A percentile compares a stretch with the other conserved stretches of the same genome.
phyloP scores from a whole-genome alignment of 2,329 filamentous ascomycete species.

The Fonsecaea multimorphosa region DNA sequence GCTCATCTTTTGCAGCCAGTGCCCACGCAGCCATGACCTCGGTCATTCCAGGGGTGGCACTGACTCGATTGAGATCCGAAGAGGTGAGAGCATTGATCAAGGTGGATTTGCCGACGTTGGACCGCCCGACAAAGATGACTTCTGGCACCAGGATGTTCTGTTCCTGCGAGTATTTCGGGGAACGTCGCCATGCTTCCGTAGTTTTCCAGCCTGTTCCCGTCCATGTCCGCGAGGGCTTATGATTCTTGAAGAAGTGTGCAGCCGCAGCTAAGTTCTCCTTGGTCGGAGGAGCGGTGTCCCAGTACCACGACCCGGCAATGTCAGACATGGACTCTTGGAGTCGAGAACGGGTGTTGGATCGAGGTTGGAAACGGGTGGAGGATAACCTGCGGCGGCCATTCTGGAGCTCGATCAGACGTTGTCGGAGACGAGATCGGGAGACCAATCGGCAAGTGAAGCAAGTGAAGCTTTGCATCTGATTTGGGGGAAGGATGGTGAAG shows the following conservation, averaged over 20 bases:
- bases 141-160: constrained; percentile 56
- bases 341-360: too few relatives aligned
- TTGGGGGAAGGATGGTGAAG: neutral
- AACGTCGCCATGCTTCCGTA: constrained; percentile 10
- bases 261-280: constrained; percentile 50
- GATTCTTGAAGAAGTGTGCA: constrained; percentile 53
- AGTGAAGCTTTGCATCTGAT: constrained; percentile 26
- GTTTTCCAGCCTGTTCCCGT: constrained; percentile 64
- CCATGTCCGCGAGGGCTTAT: constrained; percentile 64
- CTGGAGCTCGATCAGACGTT: constrained; percentile 28
- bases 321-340: neutral
- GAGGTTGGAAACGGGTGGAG: constrained; percentile 1
- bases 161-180: constrained; percentile 51
- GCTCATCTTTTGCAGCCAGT: constrained; percentile 56
- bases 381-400: constrained; percentile 30
- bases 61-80: constrained; percentile 37
- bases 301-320: constrained; percentile 44
- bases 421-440: constrained; percentile 28
- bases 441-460: constrained; percentile 29
- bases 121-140: constrained; percentile 71
- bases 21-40: constrained; percentile 71
- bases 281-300: constrained; percentile 57
- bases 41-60: constrained; percentile 63
- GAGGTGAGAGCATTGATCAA: constrained; percentile 69
- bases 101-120: constrained; percentile 73